These are phyloP conservation scores for Zostera marina DNA, from an alignment of 116 monocot species.

Conservation along the genomic window DNA sequence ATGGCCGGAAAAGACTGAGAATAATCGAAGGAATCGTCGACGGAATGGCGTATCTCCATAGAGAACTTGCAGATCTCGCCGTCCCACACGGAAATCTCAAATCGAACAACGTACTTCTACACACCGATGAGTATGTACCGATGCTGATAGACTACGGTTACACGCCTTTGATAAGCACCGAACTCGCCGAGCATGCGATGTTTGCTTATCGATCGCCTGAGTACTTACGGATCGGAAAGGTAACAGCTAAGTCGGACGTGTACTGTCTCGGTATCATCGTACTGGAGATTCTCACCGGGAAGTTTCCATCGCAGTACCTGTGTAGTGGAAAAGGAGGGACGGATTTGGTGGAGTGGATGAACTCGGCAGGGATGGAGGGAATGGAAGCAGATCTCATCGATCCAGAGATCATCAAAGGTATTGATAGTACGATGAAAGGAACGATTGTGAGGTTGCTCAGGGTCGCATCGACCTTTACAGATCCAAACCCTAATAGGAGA, in stretches of 20 bases:
- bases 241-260: constrained; percentile 55
- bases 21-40: constrained; percentile 44
- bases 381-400: constrained; percentile 47
- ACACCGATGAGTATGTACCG: constrained; percentile 34
- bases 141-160: constrained; percentile 69
- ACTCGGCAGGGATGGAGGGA: constrained; percentile 15
- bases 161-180: constrained; percentile 31
- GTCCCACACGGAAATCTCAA: constrained; percentile 86
- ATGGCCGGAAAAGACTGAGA: constrained; percentile 43
- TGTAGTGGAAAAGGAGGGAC: constrained; percentile 51
- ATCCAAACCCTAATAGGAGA: constrained; percentile 27
- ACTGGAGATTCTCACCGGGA: constrained; percentile 72
- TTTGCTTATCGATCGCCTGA: constrained; percentile 62
- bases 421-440: constrained; percentile 8
- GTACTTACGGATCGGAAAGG: constrained; percentile 11
- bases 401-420: constrained; percentile 18
- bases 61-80: constrained; percentile 25
- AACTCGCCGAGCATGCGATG: constrained; percentile 20
- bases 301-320: constrained; percentile 65
- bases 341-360: constrained; percentile 44
- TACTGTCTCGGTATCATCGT: constrained; percentile 81
- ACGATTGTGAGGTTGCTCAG: constrained; percentile 40
- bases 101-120: constrained; percentile 60
- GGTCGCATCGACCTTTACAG: constrained; percentile 22
- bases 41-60: constrained; percentile 48